Evolutionary conservation across 345 rosid species (phyloP), one percentile per base, ranked within the genome.

Genomic region (Nephelium lappaceum): DNA sequence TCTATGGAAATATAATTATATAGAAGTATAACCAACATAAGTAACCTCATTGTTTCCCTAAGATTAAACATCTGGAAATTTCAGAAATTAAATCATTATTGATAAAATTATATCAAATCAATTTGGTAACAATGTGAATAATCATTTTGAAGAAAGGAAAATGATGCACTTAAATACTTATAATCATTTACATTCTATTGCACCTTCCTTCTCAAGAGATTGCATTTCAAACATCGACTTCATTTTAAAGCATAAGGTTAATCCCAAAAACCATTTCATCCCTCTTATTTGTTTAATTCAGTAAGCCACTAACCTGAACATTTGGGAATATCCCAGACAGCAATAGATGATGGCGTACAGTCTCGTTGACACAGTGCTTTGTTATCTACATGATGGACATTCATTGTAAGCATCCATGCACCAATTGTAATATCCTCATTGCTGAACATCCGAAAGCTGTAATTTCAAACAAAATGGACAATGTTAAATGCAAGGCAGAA

Each of bases 371-470:
- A 93, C 25, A 93, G 88, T 69, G 85, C 89, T 65, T 82, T 81
- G 72, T 86, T 85, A 76, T 95, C 82, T 89, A 93, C 98, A 23
- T 95, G 98, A 69, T 89, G 81, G 71, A 95, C 98, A 83, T 95
- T 92, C 97, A 95, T 93, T 81, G 98, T 93, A 71, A 95, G 92
- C 97, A 95, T 95, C 98, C 98, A 95, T 71, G 98, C 87, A 81
- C 98, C 98, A 38, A 95, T 93, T 21, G 98, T 95, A 57, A 92
- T 97, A 78, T 93, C 98, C 83, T 95, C 98, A 57, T 95, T 93
- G 87, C 97, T 95, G 82, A 93, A 95, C 98, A 95, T 93, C 85
- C 98, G 90, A 72, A 95, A 91, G 79, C 98, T 95, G 93, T 42
- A 79, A 71, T 75, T 82, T 68, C 79, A 76, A 69, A 71, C 36